Evolutionary conservation across 2,329 filamentous ascomycete species (phyloP).

Genomic region (Cordyceps pruinosa): DNA sequence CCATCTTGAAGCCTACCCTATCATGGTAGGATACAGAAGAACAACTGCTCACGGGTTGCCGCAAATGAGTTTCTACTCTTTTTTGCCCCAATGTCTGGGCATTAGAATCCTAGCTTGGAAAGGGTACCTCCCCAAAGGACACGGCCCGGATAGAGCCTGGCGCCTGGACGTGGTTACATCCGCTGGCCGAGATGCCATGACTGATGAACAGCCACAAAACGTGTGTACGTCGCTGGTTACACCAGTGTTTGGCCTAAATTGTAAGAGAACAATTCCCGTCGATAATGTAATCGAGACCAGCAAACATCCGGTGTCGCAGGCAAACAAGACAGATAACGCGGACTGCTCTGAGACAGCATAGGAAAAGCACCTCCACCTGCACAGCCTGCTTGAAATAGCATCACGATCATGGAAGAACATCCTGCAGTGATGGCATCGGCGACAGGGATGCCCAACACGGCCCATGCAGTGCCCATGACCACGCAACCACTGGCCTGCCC

Average conservation of each 20-base stretch:
- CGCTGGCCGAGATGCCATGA: background rate
- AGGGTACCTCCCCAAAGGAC: too few relatives aligned
- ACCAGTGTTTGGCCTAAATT: background rate
- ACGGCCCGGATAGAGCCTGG: too few relatives aligned
- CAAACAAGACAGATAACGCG: background rate
- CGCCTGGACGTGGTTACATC: too few relatives aligned
- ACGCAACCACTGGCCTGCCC: slow-evolving; percentile 17
- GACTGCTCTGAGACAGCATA: background rate
- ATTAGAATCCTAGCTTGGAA: too few relatives aligned
- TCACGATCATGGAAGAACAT: too few relatives aligned
- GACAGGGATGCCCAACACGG: slow-evolving; percentile 13
- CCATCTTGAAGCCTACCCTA: background rate
- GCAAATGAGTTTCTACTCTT: too few relatives aligned
- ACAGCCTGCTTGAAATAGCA: background rate
- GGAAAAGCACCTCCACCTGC: background rate
- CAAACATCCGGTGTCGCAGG: background rate
- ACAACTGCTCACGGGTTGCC: too few relatives aligned
- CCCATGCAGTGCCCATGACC: slow-evolving; percentile 19
- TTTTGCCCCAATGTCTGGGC: too few relatives aligned
- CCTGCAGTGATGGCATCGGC: slow-evolving; percentile 8
- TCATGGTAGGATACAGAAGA: too few relatives aligned
- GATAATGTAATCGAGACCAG: background rate
- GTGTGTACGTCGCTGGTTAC: background rate
- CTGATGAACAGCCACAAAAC: background rate
- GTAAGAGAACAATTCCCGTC: background rate